These are phyloP conservation scores for Phytophthora kernoviae DNA, from an alignment of 352 stramenopile species.

Conservation along the genomic window DNA sequence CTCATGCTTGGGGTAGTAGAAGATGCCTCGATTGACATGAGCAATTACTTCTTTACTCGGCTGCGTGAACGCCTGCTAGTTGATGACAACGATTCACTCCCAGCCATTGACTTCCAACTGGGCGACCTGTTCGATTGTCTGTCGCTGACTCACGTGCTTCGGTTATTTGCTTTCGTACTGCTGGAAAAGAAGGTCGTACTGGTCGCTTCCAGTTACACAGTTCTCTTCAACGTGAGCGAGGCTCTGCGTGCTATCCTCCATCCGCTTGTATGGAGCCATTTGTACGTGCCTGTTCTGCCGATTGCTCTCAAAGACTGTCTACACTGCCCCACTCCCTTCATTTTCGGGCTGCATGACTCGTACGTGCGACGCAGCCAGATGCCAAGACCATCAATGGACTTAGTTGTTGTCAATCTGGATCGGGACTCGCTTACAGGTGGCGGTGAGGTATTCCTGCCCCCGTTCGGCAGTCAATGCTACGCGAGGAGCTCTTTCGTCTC, in stretches of 20 bases:
- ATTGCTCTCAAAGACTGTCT: slow-evolving; percentile 64
- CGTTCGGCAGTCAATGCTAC: slow-evolving; percentile 34
- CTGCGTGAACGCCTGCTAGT: not conserved
- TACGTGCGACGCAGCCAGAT: slow-evolving; percentile 58
- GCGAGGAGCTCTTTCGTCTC: slow-evolving; percentile 45
- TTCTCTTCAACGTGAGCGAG: slow-evolving; percentile 64
- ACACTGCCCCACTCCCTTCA: slow-evolving; percentile 79
- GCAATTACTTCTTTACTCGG: slow-evolving; percentile 3
- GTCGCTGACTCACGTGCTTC: slow-evolving; percentile 61
- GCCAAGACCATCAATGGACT: slow-evolving; percentile 49
- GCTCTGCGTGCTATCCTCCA: slow-evolving; percentile 51
- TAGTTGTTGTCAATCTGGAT: slow-evolving; percentile 66
- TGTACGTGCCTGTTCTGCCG: slow-evolving; percentile 78
- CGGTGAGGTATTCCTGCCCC: slow-evolving; percentile 49
- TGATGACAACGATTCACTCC: slow-evolving; percentile 4
- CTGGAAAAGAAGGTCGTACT: slow-evolving; percentile 81
- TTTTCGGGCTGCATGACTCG: slow-evolving; percentile 74
- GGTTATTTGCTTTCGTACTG: slow-evolving; percentile 64
- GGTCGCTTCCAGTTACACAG: slow-evolving; percentile 67
- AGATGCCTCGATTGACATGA: slow-evolving; percentile 12
- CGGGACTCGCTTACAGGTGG: slow-evolving; percentile 56
- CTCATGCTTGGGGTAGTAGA: not conserved
- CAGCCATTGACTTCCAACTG: slow-evolving; percentile 40
- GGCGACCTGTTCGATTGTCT: slow-evolving; percentile 65
- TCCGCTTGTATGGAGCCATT: slow-evolving; percentile 78